phyloP scores from a whole-genome alignment of 2,329 filamentous ascomycete genomes.

The Fusarium tuaranense region DNA sequence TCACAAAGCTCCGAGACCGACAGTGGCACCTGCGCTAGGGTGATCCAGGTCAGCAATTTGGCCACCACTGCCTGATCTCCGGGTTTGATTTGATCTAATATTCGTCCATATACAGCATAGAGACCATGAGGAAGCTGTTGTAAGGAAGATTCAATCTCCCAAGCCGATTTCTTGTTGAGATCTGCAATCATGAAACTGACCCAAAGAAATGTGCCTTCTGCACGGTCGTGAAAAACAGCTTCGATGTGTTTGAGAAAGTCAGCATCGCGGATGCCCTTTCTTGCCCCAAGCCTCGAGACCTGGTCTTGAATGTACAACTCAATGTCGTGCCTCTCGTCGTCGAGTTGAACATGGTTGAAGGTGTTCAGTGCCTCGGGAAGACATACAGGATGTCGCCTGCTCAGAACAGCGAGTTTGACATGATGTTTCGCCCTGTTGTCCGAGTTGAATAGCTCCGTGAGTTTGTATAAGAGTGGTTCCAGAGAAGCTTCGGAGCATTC shows the following conservation, averaged over 20 bases:
- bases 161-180: background rate
- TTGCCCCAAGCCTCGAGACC: background rate
- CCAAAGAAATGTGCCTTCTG: constrained; percentile 24
- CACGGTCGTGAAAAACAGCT: background rate
- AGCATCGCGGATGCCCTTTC: background rate
- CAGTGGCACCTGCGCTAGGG: background rate
- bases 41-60: constrained; percentile 12
- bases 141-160: constrained; percentile 6
- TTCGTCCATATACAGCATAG: constrained; percentile 17
- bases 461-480: background rate
- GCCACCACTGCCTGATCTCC: background rate
- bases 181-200: constrained; percentile 27
- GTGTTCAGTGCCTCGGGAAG: background rate
- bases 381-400: constrained; percentile 10
- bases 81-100: background rate
- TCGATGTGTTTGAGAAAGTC: constrained; percentile 5
- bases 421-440: background rate
- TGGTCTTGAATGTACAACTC: constrained; percentile 10
- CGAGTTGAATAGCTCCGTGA: background rate
- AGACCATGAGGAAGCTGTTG: constrained; percentile 14
- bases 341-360: constrained; percentile 2
- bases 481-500: constrained; percentile 15
- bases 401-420: background rate
- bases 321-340: constrained; percentile 1
- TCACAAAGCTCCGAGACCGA: constrained; percentile 15